Evolutionary conservation across 257 asterid genomes (phyloP).

Genomic region (Nicotiana obtusifolia): DNA sequence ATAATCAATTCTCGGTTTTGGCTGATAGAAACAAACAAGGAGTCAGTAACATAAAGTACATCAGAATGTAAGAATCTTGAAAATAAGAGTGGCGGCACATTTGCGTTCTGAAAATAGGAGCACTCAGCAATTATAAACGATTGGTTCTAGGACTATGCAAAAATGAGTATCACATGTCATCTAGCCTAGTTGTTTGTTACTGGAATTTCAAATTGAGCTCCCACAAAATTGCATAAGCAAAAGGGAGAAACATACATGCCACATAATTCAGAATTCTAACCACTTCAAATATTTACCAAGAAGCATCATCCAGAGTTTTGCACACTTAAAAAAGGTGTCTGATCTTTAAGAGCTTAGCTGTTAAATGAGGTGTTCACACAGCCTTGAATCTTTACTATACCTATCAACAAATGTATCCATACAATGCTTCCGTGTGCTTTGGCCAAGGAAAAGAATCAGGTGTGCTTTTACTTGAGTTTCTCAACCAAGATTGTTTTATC

Average conservation of each 20-base stretch:
- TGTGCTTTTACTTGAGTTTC: background rate
- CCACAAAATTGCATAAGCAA: background rate
- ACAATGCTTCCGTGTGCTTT: background rate
- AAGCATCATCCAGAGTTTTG: background rate
- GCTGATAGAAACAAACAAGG: conserved; percentile 44
- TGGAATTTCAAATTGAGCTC: background rate
- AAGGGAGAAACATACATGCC: background rate
- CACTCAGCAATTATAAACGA: background rate
- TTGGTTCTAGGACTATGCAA: background rate
- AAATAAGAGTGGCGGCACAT: background rate
- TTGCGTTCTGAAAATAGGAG: background rate
- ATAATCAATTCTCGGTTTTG: conserved; percentile 88
- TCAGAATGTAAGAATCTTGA: background rate
- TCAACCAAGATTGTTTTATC: background rate
- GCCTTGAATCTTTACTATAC: background rate
- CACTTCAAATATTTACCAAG: background rate
- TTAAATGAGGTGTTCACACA: background rate
- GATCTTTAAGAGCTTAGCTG: background rate
- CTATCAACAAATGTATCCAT: too few species aligned
- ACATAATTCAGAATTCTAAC: background rate
- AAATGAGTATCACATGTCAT: background rate
- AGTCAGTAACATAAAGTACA: background rate
- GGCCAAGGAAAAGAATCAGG: background rate
- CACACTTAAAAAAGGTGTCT: background rate
- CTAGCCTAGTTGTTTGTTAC: background rate